phyloP scores from a whole-genome alignment of 179 eudicot species.

The Spinacia oleracea region DNA sequence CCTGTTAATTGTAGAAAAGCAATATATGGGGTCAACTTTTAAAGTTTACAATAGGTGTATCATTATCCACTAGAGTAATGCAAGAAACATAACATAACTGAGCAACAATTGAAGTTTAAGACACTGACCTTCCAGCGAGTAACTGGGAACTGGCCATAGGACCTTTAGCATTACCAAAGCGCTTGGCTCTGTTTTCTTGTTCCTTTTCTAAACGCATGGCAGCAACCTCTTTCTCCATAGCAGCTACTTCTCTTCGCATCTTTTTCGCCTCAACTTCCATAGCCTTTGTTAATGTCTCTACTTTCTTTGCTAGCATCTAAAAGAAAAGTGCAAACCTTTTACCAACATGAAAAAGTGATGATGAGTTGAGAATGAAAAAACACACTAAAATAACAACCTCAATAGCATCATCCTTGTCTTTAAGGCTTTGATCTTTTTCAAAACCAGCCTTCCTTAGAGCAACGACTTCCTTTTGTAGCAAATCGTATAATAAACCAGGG shows the following conservation, averaged over 20 bases:
- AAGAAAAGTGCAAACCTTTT: constrained; percentile 19
- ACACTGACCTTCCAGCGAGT: constrained; percentile 47
- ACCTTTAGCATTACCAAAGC: constrained; percentile 36
- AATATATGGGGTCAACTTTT: too few species aligned
- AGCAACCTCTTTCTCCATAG: constrained; percentile 97
- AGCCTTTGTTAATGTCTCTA: constrained; percentile 88
- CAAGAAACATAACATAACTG: background rate
- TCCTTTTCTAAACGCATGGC: constrained; percentile 68
- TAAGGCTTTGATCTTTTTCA: constrained; percentile 95
- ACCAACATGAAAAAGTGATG: constrained; percentile 6
- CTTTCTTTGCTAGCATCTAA: constrained; percentile 93
- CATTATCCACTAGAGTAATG: background rate
- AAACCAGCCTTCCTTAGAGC: constrained; percentile 81
- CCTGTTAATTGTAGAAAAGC: background rate
- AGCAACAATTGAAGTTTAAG: background rate
- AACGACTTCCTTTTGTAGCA: constrained; percentile 89
- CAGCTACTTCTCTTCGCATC: constrained; percentile 98
- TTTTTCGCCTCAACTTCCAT: constrained; percentile 99
- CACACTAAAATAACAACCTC: constrained; percentile 50
- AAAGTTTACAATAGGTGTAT: background rate
- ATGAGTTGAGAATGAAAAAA: constrained; percentile 3
- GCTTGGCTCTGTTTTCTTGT: constrained; percentile 41
- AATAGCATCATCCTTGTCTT: constrained; percentile 96
- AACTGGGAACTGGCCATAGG: constrained; percentile 44
- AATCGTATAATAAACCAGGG: constrained; percentile 74